These are phyloP conservation scores for Starmerella bacillaris DNA, from an alignment of 805 yeast genomes.

Conservation along the genomic window DNA sequence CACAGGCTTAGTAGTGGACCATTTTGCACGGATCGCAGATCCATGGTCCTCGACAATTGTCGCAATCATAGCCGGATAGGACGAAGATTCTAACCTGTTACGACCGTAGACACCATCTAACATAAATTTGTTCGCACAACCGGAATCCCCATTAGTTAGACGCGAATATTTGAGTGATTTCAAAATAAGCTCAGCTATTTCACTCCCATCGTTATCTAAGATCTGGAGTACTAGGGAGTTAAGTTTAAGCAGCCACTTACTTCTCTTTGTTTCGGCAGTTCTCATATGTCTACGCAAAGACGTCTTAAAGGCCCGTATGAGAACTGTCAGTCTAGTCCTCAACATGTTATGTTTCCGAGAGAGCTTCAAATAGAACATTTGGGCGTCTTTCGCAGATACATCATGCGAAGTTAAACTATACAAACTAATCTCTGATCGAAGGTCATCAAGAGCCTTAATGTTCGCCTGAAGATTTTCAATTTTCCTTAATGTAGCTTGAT, in stretches of 20 bases:
- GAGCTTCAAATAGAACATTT: conserved; percentile 16
- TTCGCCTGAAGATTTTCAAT: conserved; percentile 35
- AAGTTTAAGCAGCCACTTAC: conserved; percentile 38
- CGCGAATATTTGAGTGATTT: conserved; percentile 44
- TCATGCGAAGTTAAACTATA: conserved; percentile 4
- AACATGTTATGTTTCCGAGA: conserved; percentile 20
- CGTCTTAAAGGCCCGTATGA: conserved; percentile 23
- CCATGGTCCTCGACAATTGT: conserved; percentile 21
- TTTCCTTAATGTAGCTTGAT: conserved; percentile 31
- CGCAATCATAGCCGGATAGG: conserved; percentile 54
- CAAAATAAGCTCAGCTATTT: conserved; percentile 54
- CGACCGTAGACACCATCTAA: conserved; percentile 50
- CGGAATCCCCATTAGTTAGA: conserved; percentile 45
- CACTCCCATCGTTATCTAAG: conserved; percentile 38
- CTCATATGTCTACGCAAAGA: conserved; percentile 19
- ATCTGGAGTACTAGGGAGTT: conserved; percentile 59
- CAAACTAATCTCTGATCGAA: conserved; percentile 24
- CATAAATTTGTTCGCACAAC: conserved; percentile 42
- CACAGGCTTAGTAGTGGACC: conserved; percentile 73
- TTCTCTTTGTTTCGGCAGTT: conserved; percentile 21
- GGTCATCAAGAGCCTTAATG: conserved; percentile 25
- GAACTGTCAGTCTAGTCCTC: conserved; percentile 20
- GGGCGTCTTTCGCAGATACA: conserved; percentile 2
- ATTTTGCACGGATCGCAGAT: conserved; percentile 29
- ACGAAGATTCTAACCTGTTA: conserved; percentile 38